phyloP scores from a whole-genome alignment of 495 filamentous ascomycete species.

The Apodospora peruviana region DNA sequence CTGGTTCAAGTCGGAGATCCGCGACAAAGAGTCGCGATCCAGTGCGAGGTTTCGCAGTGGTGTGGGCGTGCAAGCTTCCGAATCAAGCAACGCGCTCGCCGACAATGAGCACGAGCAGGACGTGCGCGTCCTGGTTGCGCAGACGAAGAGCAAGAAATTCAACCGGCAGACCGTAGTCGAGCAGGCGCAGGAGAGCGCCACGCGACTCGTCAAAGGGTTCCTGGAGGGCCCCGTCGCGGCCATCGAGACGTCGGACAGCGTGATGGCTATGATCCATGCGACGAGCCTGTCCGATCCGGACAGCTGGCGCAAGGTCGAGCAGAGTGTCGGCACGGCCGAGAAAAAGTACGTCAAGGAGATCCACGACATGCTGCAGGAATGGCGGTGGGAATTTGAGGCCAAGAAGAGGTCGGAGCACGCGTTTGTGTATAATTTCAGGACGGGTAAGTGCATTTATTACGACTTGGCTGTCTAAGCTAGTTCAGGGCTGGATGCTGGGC shows the following conservation, averaged over 20 bases:
- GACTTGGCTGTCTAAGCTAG: conserved; percentile 42
- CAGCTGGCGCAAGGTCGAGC: conserved; percentile 78
- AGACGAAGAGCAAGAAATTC: conserved; percentile 82
- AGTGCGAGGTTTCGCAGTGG: conserved; percentile 23
- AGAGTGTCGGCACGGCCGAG: conserved; percentile 70
- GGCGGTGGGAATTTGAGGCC: conserved; percentile 53
- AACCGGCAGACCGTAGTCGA: conserved; percentile 83
- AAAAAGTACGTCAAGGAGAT: conserved; percentile 83
- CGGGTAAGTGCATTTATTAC: conserved; percentile 69
- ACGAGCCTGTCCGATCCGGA: conserved; percentile 77
- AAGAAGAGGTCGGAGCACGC: conserved; percentile 52
- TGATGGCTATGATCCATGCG: conserved; percentile 72
- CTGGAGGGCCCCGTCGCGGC: conserved; percentile 75
- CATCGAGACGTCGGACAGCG: conserved; percentile 79
- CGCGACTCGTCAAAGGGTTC: conserved; percentile 58
- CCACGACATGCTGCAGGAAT: conserved; percentile 65
- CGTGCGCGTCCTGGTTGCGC: conserved; percentile 74
- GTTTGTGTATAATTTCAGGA: conserved; percentile 79
- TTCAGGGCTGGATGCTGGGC: background rate
- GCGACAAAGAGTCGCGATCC: conserved; percentile 50
- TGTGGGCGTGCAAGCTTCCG: conserved; percentile 5
- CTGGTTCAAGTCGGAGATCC: conserved; percentile 78
- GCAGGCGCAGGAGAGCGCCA: conserved; percentile 61
- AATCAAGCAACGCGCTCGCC: conserved; percentile 11
- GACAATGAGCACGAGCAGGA: conserved; percentile 55